Evolutionary conservation across 192 early-diverging fungal species (phyloP).

Genomic region (Backusella macrospora): DNA sequence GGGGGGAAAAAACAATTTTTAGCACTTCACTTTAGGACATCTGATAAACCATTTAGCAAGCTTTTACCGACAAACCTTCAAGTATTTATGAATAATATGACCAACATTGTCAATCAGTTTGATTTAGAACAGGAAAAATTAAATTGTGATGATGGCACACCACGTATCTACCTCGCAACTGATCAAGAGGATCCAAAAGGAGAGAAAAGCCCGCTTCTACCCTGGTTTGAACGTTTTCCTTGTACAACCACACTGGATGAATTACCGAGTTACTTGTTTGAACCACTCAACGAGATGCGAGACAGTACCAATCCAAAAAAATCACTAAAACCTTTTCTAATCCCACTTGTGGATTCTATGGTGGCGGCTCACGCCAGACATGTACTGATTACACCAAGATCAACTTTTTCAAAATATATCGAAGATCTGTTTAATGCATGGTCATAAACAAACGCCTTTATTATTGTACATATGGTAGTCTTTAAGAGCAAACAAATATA

Average conservation of each 20-base stretch:
- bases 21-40: conserved; percentile 45
- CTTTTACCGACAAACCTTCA: neutral
- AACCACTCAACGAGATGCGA: conserved; percentile 31
- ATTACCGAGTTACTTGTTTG: conserved; percentile 34
- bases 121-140: neutral
- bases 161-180: conserved; percentile 55
- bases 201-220: conserved; percentile 22
- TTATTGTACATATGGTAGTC: neutral
- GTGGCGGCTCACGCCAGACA: conserved; percentile 33
- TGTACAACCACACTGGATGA: conserved; percentile 49
- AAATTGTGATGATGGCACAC: neutral
- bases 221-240: conserved; percentile 44
- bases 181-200: conserved; percentile 46
- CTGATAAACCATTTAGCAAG: conserved; percentile 19
- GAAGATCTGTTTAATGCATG: conserved; percentile 25
- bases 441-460: conserved; percentile 3
- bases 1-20: conserved; percentile 48
- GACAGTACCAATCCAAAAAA: conserved; percentile 31
- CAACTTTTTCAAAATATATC: conserved; percentile 45
- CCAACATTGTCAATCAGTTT: neutral
- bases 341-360: conserved; percentile 43
- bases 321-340: conserved; percentile 21
- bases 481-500: neutral
- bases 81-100: conserved; percentile 8
- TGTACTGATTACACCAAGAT: conserved; percentile 30